Percentiles rank a stretch among this genome's conserved stretches.
Conservation (phyloP, 768 basidiomycete species). For the Suillus decipiens region DNA sequence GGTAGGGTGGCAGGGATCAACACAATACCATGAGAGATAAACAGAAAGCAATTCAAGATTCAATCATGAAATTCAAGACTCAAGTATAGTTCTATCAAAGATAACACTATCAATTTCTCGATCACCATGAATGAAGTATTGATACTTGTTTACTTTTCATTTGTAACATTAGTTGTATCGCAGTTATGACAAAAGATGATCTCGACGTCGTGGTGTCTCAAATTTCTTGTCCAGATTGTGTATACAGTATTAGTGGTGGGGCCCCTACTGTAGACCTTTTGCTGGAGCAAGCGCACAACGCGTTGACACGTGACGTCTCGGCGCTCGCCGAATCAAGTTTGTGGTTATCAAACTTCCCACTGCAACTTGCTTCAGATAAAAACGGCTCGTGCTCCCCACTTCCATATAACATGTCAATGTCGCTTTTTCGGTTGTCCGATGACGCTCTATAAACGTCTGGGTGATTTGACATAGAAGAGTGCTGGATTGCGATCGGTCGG, state of each 20-base stretch:
- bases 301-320: not conserved
- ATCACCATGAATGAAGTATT: not conserved
- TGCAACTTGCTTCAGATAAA: not conserved
- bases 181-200: not conserved
- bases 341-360: not conserved
- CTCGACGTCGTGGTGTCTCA: not conserved
- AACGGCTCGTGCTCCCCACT: not conserved
- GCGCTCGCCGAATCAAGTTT: not conserved
- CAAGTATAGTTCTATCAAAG: not conserved
- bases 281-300: not conserved
- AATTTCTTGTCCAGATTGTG: not conserved
- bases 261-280: no score
- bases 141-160: not conserved
- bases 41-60: conserved; percentile 15
- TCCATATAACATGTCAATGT: not conserved
- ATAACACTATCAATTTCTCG: not conserved
- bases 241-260: no score
- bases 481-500: not conserved
- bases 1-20: conserved; percentile 35
- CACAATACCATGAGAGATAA: conserved; percentile 23
- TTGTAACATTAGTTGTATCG: not conserved
- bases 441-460: not conserved
- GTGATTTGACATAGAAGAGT: not conserved
- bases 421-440: not conserved
- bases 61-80: not conserved